Evolutionary conservation across 257 asterid genomes (phyloP).

Genomic region (Asclepias syriaca): DNA sequence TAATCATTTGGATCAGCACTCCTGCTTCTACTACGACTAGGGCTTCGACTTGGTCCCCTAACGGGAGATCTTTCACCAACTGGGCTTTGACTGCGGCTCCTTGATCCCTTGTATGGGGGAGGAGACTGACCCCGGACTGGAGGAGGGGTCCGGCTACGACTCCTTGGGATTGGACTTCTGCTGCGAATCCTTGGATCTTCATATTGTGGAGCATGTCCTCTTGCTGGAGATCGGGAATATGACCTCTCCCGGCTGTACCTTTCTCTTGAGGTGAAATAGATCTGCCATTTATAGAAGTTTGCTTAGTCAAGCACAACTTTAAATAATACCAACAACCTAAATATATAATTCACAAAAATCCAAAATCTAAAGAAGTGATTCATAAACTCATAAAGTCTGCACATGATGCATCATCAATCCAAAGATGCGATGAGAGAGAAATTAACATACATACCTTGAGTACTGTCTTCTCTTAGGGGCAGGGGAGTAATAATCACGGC

Average conservation of each 20-base stretch:
- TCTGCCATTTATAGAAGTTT: constrained; percentile 31
- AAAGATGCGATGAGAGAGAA: not conserved
- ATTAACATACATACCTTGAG: constrained; percentile 51
- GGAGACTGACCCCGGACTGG: constrained; percentile 52
- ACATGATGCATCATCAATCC: not conserved
- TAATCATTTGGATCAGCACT: constrained; percentile 26
- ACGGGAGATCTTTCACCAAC: constrained; percentile 32
- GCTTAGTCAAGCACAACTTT: not conserved
- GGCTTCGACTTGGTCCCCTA: constrained; percentile 28
- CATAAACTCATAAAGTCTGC: not conserved
- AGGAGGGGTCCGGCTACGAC: constrained; percentile 30
- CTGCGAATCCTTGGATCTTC: constrained; percentile 42
- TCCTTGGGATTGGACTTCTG: constrained; percentile 25
- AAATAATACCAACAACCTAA: not conserved
- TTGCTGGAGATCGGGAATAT: constrained; percentile 42
- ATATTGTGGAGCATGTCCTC: constrained; percentile 21
- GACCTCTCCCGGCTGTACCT: constrained; percentile 67
- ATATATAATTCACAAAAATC: no score
- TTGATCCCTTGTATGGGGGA: constrained; percentile 42
- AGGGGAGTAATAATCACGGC: constrained; percentile 70
- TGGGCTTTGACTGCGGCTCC: constrained; percentile 56
- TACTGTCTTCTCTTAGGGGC: constrained; percentile 57
- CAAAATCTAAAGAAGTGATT: not conserved
- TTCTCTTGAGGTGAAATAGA: constrained; percentile 64
- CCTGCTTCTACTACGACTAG: constrained; percentile 26